Base-by-base conservation (phyloP, 2,329 filamentous ascomycete genomes). In the Rachicladosporium sp. region DNA sequence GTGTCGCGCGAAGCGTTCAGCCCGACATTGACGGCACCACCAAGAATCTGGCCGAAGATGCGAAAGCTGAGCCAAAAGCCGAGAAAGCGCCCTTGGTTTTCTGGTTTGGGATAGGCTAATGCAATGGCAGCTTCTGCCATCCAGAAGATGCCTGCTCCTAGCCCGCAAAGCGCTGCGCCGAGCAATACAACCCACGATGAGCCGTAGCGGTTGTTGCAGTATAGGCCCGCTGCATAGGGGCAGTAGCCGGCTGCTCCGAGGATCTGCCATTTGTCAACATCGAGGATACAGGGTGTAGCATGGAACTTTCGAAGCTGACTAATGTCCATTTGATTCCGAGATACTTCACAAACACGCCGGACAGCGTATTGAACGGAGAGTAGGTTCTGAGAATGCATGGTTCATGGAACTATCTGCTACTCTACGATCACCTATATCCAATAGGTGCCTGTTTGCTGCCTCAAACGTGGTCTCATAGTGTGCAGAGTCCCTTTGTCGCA, bases 121-220 rank as follows among this genome's bases (percentile, higher is more conserved):
- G 80, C 80, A 41, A 86, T 82, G 0, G 81, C 80, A 1, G 78
- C 78, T 58, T 86, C 81, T 0, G 80, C 74, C 67, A 78, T 78
- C 81, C 81, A 86, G 58, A 85, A 85, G 0, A 85, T 66, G 0
- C 81, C 81, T 0, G 81, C 80, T 0, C 75, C 78, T 27, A 83
- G 67, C 11, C 80, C 80, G 45, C 80, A 85, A 0, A 80, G 63
- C 0, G 78, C 78, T 1, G 78, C 78, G 0, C 80, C 81, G 6
- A 85, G 58, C 1, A 84, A 66, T 0, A 78, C 70, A 7, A 84
- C 68, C 81, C 81, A 86, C 46, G 78, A 71, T 1, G 62, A 74
- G 1, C 77, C 78, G 50, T 71, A 85, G 0, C 80, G 69, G 52
- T 83, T 85, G 57, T 85, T 82, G 3, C 71, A 74, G 55, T 85